These are phyloP conservation scores for Globisporangium solare DNA, from an alignment of 352 stramenopile genomes.

Conservation along the genomic window DNA sequence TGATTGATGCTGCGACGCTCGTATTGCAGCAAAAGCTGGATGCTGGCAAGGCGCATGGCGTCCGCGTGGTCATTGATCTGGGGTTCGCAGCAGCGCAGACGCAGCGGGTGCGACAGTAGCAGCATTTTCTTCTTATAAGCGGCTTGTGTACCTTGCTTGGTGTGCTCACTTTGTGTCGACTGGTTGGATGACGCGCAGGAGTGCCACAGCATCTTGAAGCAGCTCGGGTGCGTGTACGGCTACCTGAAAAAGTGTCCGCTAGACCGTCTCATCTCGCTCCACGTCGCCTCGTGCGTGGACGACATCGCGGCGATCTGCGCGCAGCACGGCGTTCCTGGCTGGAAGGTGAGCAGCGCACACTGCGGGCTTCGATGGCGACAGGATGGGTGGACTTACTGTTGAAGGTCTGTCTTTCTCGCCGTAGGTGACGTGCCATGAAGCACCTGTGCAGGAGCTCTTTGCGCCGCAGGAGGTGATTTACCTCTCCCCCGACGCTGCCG, in stretches of 20 bases:
- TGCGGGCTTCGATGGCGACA: background rate
- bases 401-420: background rate
- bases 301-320: constrained; percentile 26
- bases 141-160: background rate
- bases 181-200: constrained; percentile 28
- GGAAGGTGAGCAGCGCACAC: constrained; percentile 44
- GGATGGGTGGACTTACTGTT: too few species aligned
- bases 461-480: constrained; percentile 56
- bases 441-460: constrained; percentile 52
- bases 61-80: constrained; percentile 69
- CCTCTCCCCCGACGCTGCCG: constrained; percentile 76
- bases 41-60: constrained; percentile 23
- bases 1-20: background rate
- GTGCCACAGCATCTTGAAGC: constrained; percentile 75
- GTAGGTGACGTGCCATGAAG: constrained; percentile 26
- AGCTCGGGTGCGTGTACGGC: constrained; percentile 70
- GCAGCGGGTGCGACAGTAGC: constrained; percentile 26
- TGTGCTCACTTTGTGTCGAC: background rate
- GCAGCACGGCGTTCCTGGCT: constrained; percentile 41
- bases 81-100: constrained; percentile 47
- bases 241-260: constrained; percentile 71
- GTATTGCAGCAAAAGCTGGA: constrained; percentile 68
- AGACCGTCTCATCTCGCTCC: constrained; percentile 55
- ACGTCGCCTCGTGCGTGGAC: constrained; percentile 41
- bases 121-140: too few species aligned